Base-by-base conservation (phyloP, 2,329 filamentous ascomycete species). In the Cryphonectria parasitica region DNA sequence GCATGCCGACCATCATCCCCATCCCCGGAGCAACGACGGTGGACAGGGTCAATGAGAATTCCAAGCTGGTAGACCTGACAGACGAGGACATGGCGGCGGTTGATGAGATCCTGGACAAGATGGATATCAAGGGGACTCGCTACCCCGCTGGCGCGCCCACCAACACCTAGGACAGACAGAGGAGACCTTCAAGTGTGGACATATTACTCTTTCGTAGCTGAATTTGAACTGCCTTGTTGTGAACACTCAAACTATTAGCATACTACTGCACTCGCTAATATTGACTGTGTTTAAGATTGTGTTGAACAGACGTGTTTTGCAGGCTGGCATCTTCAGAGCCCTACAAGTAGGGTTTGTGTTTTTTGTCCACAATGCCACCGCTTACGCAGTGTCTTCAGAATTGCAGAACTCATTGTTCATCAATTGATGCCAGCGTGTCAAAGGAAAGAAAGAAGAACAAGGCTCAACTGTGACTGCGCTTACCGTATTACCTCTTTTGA, bases 11-110 rank as follows among this genome's bases (percentile, higher is more conserved):
- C 22, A 86, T 92, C 72, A 86, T 92, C 66, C 90, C 90, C 7
- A 91, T 92, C 72, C 91, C 90, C 0, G 90, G 90, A 2, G 87
- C 90, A 11, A 88, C 87, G 0, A 88, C 83, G 5, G 81, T 80
- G 13, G 83, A 81, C 52, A 83, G 89, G 31, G 83, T 92, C 15
- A 75, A 81, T n/a, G 90, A 92, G 82, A 92, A 92, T 74, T 79
- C 83, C 43, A 84, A 82, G 71, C 73, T 81, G 49, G 80, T 89
- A 6, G 79, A 84, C 0, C 77, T 90, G 62, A 84, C 80, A 1
- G 80, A 83, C 2, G 82, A 82, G 5, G 88, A 90, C 73, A 76
- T 88, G 77, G 76, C 75, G 7, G 82, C 84, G 73, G 85, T 90
- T 65, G 84, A 88, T 64, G 75, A 76, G 22, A 83, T 87, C 13